phyloP scores from a whole-genome alignment of 2,329 filamentous ascomycete species.

The Talaromyces verruculosus region DNA sequence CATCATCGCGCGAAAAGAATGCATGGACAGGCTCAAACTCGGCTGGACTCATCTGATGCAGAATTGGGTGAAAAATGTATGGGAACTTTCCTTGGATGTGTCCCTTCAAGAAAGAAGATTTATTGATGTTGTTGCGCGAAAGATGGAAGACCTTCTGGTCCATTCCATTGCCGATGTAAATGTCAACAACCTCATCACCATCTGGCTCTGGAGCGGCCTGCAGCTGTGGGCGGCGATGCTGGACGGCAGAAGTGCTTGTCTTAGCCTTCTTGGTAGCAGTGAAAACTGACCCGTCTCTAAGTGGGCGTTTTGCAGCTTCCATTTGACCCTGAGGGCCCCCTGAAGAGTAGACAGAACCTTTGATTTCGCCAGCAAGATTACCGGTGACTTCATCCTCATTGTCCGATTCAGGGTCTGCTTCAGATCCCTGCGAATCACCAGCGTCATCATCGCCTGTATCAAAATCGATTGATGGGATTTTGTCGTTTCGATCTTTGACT shows the following conservation, averaged over 20 bases:
- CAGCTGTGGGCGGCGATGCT: background rate
- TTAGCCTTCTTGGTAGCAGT: background rate
- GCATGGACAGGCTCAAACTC: slow-evolving; percentile 5
- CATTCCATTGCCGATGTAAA: slow-evolving; percentile 10
- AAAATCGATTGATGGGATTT: slow-evolving; percentile 10
- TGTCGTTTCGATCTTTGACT: background rate
- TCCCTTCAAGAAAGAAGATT: slow-evolving; percentile 11
- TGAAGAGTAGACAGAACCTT: background rate
- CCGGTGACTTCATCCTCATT: background rate
- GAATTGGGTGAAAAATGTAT: slow-evolving; percentile 8
- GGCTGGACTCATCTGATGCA: background rate
- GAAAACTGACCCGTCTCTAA: background rate
- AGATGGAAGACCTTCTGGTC: slow-evolving; percentile 13
- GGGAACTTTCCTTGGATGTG: background rate
- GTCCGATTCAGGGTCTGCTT: background rate
- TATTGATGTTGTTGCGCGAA: background rate
- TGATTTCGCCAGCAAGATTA: background rate
- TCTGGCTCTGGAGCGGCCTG: background rate
- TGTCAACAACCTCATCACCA: slow-evolving; percentile 1
- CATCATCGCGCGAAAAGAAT: background rate
- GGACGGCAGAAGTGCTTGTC: background rate
- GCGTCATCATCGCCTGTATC: background rate
- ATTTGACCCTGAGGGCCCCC: background rate
- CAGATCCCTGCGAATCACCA: background rate
- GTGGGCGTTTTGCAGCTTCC: background rate